A percentile compares a stretch with the other conserved stretches of the same genome.
These are phyloP conservation scores for Biscogniauxia sp. DNA, from an alignment of 2,329 filamentous ascomycete genomes.

Conservation along the genomic window DNA sequence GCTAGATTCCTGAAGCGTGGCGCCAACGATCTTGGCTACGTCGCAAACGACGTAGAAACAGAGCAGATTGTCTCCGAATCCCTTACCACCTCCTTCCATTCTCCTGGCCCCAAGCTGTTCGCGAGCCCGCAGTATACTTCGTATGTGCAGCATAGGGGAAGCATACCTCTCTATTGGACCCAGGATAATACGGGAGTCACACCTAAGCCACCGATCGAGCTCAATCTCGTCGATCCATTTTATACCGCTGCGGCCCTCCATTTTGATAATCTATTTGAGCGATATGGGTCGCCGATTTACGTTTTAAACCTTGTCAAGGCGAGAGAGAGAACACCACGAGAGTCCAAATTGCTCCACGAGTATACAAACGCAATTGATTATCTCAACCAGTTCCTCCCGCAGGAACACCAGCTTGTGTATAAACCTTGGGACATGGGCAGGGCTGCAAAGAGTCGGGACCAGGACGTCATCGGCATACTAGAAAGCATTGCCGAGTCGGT, in stretches of 20 bases:
- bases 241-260: slow-evolving; percentile 90
- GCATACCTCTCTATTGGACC: slow-evolving; percentile 95
- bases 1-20: slow-evolving; percentile 93
- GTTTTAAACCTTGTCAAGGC: slow-evolving; percentile 89
- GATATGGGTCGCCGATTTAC: slow-evolving; percentile 91
- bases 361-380: slow-evolving; percentile 87
- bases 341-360: slow-evolving; percentile 85
- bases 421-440: slow-evolving; percentile 98
- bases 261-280: slow-evolving; percentile 90
- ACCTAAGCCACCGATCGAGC: slow-evolving; percentile 92
- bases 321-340: slow-evolving; percentile 81
- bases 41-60: slow-evolving; percentile 97
- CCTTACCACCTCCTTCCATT: slow-evolving; percentile 91
- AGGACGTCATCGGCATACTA: slow-evolving; percentile 90
- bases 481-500: slow-evolving; percentile 89
- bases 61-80: slow-evolving; percentile 97
- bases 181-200: slow-evolving; percentile 94
- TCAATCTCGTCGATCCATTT: slow-evolving; percentile 95
- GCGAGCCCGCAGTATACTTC: slow-evolving; percentile 91
- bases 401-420: slow-evolving; percentile 82
- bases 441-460: slow-evolving; percentile 85
- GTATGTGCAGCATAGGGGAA: slow-evolving; percentile 93
- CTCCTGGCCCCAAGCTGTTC: slow-evolving; percentile 79
- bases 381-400: slow-evolving; percentile 88
- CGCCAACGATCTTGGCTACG: slow-evolving; percentile 90